Evolutionary conservation across 495 filamentous ascomycete genomes (phyloP), one percentile per base, ranked within the genome.

Genomic region (Eremomyces bilateralis): DNA sequence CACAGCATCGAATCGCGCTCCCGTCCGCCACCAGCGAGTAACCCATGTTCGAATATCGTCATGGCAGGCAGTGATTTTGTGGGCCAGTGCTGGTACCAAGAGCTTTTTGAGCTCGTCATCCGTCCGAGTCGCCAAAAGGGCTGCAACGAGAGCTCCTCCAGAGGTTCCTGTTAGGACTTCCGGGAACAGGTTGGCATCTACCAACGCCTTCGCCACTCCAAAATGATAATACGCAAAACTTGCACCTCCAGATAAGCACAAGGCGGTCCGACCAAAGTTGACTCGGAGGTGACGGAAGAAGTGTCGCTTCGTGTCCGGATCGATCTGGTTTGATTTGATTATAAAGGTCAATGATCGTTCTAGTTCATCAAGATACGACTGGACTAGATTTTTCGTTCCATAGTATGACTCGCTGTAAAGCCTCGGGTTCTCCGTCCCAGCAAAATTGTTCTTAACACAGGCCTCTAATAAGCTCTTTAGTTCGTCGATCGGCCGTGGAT

Each of bases 161-260:
- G 79, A 88, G 2, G 88, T 97, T 8, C 88, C 88, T 1, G 88
- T 94, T 35, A 97, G 90, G 46, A 95, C 83, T 39, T 85, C 76
- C 0, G 90, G 90, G 4, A 95, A 54, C 1, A 90, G 63, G 36
- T 73, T 65, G 32, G 82, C 81, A 48, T 94, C 88, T 0, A 95
- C 64, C 16, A 95, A 64, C 16, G 85, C 85, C 49, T 81, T 85
- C 25, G 84, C 71, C 3, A 95, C 78, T 1, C 88, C 88, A 36
- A 95, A 88, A 47, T 97, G 88, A 47, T 94, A 94, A 47, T 91
- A 97, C 16, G 88, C 82, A 58, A 95, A 94, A 2, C 76, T 76
- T 4, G 85, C 88, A n/a, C 88, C 88, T 1, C 88, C 88, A 5
- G 80, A 90, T 3, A 95, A 60, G 52, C 85, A 95, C 8, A 97